These are phyloP conservation scores for Cutaneotrichosporon mucoides DNA, from an alignment of 1,284 basidiomycete species.

Conservation along the genomic window DNA sequence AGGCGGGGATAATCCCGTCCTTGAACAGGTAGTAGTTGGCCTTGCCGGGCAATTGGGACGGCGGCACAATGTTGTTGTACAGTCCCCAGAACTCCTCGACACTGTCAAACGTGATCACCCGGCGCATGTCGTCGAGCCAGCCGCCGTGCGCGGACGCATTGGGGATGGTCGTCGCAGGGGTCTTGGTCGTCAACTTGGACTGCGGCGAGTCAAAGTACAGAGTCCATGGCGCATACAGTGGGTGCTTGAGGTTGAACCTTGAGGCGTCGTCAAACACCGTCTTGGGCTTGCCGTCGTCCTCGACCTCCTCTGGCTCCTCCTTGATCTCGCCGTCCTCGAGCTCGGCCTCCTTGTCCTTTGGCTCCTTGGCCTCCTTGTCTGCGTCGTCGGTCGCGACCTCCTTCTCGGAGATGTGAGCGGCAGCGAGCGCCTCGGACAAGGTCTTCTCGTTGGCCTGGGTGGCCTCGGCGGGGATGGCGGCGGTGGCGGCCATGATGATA, in stretches of 20 bases:
- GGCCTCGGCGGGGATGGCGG: conserved; percentile 32
- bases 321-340: conserved; percentile 44
- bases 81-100: conserved; percentile 99
- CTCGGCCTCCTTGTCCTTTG: conserved; percentile 15
- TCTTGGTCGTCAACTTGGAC: conserved; percentile 81
- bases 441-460: conserved; percentile 32
- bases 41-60: conserved; percentile 88
- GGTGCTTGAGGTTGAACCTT: conserved; percentile 94
- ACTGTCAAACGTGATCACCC: conserved; percentile 85
- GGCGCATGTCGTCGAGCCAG: conserved; percentile 97
- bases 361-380: background rate
- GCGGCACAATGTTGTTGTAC: conserved; percentile 97
- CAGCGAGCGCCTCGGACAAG: conserved; percentile 36
- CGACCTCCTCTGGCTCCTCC: conserved; percentile 32
- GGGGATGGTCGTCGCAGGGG: conserved; percentile 60
- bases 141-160: conserved; percentile 62
- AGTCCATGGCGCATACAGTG: conserved; percentile 89
- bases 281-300: conserved; percentile 53
- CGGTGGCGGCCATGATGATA: conserved; percentile 6
- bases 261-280: conserved; percentile 86
- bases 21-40: conserved; percentile 99
- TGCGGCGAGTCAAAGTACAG: conserved; percentile 93
- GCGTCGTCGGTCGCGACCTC: conserved; percentile 22
- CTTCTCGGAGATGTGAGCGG: conserved; percentile 27
- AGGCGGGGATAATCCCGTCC: conserved; percentile 88